phyloP scores from a whole-genome alignment of 352 stramenopile species.

The Globisporangium parvum region DNA sequence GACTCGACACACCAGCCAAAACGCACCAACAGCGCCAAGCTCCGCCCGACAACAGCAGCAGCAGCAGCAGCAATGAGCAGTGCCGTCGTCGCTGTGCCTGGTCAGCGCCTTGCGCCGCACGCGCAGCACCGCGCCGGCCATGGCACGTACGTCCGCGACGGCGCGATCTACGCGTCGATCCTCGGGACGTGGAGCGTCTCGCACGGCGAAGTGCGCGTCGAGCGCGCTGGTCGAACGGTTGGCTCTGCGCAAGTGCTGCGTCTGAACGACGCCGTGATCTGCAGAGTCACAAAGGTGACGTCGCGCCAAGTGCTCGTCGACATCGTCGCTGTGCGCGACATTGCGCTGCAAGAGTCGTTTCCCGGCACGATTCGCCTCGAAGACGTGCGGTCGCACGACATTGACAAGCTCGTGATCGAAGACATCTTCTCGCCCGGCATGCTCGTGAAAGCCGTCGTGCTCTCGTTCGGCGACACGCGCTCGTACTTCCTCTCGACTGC shows the following conservation, averaged over 20 bases:
- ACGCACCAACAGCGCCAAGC: slow-evolving; percentile 9
- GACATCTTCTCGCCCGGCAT: slow-evolving; percentile 62
- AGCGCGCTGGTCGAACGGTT: slow-evolving; percentile 42
- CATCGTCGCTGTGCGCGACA: slow-evolving; percentile 61
- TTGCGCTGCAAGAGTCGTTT: slow-evolving; percentile 76
- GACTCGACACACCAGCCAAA: neutral
- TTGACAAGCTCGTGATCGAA: slow-evolving; percentile 80
- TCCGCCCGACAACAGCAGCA: too few relatives aligned
- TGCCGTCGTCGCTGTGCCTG: slow-evolving; percentile 34
- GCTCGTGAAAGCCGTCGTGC: slow-evolving; percentile 72
- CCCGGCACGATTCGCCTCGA: slow-evolving; percentile 72
- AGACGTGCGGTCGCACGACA: slow-evolving; percentile 71
- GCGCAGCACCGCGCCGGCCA: slow-evolving; percentile 31
- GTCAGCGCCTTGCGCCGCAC: slow-evolving; percentile 41
- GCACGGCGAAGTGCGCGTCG: slow-evolving; percentile 37
- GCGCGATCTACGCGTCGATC: slow-evolving; percentile 65
- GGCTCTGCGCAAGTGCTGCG: slow-evolving; percentile 66
- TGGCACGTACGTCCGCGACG: slow-evolving; percentile 55
- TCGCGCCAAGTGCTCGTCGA: slow-evolving; percentile 72
- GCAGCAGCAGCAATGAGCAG: slow-evolving; percentile 19
- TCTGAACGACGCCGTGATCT: slow-evolving; percentile 60
- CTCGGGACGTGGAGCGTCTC: slow-evolving; percentile 39
- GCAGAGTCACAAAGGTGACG: slow-evolving; percentile 62
- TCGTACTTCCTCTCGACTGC: slow-evolving; percentile 83
- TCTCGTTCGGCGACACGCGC: slow-evolving; percentile 82